A percentile compares a stretch with the other conserved stretches of the same genome.
phyloP scores from a whole-genome alignment of 1,139 yeast species.

The Magnusiomyces clavatus region DNA sequence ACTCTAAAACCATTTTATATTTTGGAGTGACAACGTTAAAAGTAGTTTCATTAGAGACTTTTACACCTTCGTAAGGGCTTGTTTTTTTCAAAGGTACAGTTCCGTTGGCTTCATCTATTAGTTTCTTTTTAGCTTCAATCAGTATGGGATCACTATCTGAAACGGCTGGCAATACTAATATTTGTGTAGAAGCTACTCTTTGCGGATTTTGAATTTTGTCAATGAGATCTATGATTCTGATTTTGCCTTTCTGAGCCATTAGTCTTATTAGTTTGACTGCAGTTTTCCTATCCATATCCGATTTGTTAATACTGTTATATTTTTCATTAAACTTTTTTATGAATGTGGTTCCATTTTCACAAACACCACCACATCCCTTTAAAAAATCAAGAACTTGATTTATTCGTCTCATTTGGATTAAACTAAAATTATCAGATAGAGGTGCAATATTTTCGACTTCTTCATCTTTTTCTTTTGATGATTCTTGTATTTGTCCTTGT shows the following conservation, averaged over 20 bases:
- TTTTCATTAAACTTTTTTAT: constrained; percentile 21
- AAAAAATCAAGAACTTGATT: constrained; percentile 27
- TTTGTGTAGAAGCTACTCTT: too few species aligned
- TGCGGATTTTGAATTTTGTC: neutral
- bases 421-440: neutral
- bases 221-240: constrained; percentile 19
- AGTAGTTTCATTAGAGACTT: too few species aligned
- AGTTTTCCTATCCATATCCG: constrained; percentile 31
- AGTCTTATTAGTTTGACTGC: constrained; percentile 23
- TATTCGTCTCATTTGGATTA: too few species aligned
- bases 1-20: too few species aligned
- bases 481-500: neutral
- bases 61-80: too few species aligned
- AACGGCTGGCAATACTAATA: neutral
- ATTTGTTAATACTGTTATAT: constrained; percentile 19
- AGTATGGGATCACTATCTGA: too few species aligned
- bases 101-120: too few species aligned
- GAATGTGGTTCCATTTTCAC: constrained; percentile 26
- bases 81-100: too few species aligned
- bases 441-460: neutral
- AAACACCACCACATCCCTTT: constrained; percentile 29
- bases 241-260: constrained; percentile 22
- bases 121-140: too few species aligned
- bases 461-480: neutral
- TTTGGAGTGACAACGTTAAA: too few species aligned